Base-by-base conservation (phyloP, 495 filamentous ascomycete genomes). In the Neurospora sp. region DNA sequence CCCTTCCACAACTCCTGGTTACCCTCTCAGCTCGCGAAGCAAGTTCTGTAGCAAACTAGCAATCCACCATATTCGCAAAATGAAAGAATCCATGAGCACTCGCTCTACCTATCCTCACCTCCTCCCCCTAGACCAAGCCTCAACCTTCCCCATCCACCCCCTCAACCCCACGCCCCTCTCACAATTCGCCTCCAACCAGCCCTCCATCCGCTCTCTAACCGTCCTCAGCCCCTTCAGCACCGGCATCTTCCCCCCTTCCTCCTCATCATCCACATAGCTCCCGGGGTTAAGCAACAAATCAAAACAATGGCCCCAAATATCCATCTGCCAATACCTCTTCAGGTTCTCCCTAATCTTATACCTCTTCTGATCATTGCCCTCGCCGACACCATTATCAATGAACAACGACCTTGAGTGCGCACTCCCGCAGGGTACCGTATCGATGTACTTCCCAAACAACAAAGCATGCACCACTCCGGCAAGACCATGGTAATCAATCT, bases 271-370 rank as follows among this genome's bases (percentile, higher is more conserved):
- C 45, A 89, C 83, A 74, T 89, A 85, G 71, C 78, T 80, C 71
- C 85, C 84, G 3, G 96, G 94, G 79, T 99, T 99, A 12, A 99
- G 82, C 72, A 98, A 80, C 68, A 98, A 75, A 76, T 96, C 93
- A 80, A 99, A 97, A 22, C 92, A 86, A 71, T 91, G 88, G 1
- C 71, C 82, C 96, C 96, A 98, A 70, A 99, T 87, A 71, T 97
- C 93, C 69, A 89, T 90, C 84, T 98, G 94, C 96, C 96, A 98
- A 79, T 98, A 98, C 31, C 96, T 80, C 82, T 98, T 98, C 71
- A 98, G 79, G 2, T 84, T 85, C 80, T 96, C 93, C 39, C 88
- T 86, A 71, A 97, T 89, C 44, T 85, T 86, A 74, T 86, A 90
- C 79, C 89, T 88, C 22, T 86, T 88, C 84, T 0, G 83, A 77